Base-by-base conservation (phyloP, 768 basidiomycete species). In the Leccinum variicolor region DNA sequence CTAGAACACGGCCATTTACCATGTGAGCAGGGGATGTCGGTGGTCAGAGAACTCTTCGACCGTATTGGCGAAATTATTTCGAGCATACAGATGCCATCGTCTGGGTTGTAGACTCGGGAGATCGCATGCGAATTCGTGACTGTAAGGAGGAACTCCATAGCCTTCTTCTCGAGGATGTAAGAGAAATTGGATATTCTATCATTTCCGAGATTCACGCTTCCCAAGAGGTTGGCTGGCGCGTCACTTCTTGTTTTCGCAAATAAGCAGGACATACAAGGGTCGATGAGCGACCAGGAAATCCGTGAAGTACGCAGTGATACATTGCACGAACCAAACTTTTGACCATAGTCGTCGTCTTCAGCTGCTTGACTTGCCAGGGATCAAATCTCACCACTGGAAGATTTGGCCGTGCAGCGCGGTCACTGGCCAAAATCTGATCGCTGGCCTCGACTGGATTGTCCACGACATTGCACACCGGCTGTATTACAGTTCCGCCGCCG, bases 51-150 rank as follows among this genome's bases (percentile, higher is more conserved):
- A 95, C 93, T 0, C 85, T 99, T 52, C 84, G 97, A 29, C 96
- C 97, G 7, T 98, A 98, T 73, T 99, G 97, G 97, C 80, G 93
- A 25, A 99, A 98, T 73, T 98, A 98, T 75, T 98, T 98, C 64
- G 97, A 99, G 74, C 92, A 94, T 74, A 98, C 97, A 10, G 97
- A 98, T 74, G 96, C 91, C 7, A 79, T 99, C 46, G 94, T 98
- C 33, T 99, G 97, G 97, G 96, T 99, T 17, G 95, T 99, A 43
- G 97, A 99, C 76, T 96, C 94, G 0, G 84, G 89, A 36, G 96
- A 98, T 75, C 82, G 90, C 43, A 80, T 93, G 77, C 83, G 97
- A 60, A 92, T 97, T 82, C 74, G 78, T 50, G 95, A 98, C 71
- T 98, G 96, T 75, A 89, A 82, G 68, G 77, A 85, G 50, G 97